Evolutionary conservation across 495 filamentous ascomycete genomes (phyloP).

Genomic region (Apiosordaria backusii): DNA sequence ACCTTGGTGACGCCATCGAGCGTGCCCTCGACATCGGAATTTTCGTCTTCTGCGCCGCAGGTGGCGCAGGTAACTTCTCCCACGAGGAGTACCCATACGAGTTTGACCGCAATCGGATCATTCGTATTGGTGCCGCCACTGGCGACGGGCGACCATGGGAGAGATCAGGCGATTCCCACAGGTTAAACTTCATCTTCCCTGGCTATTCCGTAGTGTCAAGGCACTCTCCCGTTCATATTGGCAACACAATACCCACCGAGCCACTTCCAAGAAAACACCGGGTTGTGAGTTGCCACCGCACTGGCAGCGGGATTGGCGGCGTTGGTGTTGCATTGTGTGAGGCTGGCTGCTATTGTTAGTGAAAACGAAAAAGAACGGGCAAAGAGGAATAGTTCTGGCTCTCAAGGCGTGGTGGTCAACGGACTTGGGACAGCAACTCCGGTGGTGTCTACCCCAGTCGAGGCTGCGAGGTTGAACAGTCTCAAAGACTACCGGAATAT

Average conservation of each 20-base stretch:
- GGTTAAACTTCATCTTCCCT: conserved; percentile 12
- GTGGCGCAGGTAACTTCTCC: conserved; percentile 2
- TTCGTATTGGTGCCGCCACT: conserved; percentile 17
- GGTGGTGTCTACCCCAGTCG: too few relatives aligned
- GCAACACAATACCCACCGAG: background rate
- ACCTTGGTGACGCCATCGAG: conserved; percentile 8
- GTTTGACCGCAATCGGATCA: background rate
- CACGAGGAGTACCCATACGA: background rate
- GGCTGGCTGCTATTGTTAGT: conserved; percentile 4
- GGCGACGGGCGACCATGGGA: conserved; percentile 5
- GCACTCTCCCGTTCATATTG: background rate
- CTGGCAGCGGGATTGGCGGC: conserved; percentile 17
- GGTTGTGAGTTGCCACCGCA: conserved; percentile 17
- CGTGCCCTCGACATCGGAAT: background rate
- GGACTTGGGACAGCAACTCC: background rate
- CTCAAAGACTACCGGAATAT: background rate
- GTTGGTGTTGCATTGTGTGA: conserved; percentile 13
- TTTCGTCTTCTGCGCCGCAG: conserved; percentile 18
- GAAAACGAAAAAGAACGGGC: background rate
- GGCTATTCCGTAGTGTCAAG: background rate
- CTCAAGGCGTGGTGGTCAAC: background rate
- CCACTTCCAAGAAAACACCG: conserved; percentile 13
- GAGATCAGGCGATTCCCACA: background rate
- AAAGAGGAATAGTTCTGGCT: background rate
- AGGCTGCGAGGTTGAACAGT: background rate